phyloP scores from a whole-genome alignment of 2,329 filamentous ascomycete genomes.

The Camillea tinctor region DNA sequence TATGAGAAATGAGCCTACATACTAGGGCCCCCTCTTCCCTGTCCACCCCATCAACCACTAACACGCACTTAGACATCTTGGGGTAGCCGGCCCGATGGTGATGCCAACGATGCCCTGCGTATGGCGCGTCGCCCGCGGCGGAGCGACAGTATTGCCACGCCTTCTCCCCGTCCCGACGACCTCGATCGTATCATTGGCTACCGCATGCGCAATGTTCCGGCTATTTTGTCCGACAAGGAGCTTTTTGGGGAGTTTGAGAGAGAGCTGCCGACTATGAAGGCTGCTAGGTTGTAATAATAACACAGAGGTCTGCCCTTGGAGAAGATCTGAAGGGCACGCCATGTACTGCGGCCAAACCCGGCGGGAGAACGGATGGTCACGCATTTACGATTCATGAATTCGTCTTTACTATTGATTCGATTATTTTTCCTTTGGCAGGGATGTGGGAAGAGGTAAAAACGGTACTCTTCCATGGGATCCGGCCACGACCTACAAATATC shows the following conservation, averaged over 20 bases:
- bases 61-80: constrained; percentile 73
- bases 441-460: constrained; percentile 25
- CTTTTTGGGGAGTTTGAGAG: constrained; percentile 15
- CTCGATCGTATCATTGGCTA: constrained; percentile 24
- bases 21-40: not conserved
- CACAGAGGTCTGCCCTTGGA: not conserved
- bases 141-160: constrained; percentile 37
- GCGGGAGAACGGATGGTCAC: constrained; percentile 9
- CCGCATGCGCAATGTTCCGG: constrained; percentile 13
- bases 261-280: constrained; percentile 19
- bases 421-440: constrained; percentile 13
- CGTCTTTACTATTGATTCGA: constrained; percentile 18
- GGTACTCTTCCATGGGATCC: constrained; percentile 22
- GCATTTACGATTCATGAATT: constrained; percentile 30
- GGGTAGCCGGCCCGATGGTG: constrained; percentile 90
- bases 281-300: constrained; percentile 18
- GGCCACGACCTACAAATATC: constrained; percentile 11
- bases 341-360: not conserved
- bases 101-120: constrained; percentile 74
- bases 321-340: not conserved
- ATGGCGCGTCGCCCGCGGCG: constrained; percentile 51
- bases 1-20: constrained; percentile 43
- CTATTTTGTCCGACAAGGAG: constrained; percentile 24
- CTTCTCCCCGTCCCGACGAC: constrained; percentile 31
- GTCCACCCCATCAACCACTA: constrained; percentile 11